phyloP scores from a whole-genome alignment of 139 green algal species.

The Ostreobium quekettii region DNA sequence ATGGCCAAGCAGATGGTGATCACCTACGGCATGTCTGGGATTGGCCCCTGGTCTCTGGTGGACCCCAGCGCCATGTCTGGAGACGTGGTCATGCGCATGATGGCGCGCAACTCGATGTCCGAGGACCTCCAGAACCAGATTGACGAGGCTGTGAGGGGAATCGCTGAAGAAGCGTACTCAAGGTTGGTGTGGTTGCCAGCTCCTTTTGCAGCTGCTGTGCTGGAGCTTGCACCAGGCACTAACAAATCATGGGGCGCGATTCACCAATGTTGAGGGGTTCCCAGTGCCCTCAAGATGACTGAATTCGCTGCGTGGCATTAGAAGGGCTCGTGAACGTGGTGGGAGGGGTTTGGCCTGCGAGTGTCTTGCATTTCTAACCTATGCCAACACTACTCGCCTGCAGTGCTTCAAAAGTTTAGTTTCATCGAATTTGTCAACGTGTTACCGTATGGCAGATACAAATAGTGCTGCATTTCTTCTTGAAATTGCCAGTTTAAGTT shows the following conservation, averaged over 20 bases:
- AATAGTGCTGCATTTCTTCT: neutral
- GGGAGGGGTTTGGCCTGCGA: too few relatives aligned
- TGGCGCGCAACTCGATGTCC: conserved; percentile 91
- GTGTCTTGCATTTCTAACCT: too few relatives aligned
- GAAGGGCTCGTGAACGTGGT: too few relatives aligned
- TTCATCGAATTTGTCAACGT: too few relatives aligned
- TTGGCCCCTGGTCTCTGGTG: conserved; percentile 90
- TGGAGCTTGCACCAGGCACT: too few relatives aligned
- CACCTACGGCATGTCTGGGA: conserved; percentile 97
- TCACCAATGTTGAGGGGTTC: too few relatives aligned
- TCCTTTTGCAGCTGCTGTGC: conserved; percentile 4
- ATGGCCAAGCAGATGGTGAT: conserved; percentile 97
- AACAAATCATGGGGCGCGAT: too few relatives aligned
- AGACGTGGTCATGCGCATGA: conserved; percentile 97
- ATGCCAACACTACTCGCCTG: too few relatives aligned
- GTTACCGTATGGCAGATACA: conserved; percentile 3
- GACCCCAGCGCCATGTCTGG: conserved; percentile 64
- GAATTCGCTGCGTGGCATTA: too few relatives aligned
- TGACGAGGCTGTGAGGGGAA: conserved; percentile 77
- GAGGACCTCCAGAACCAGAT: conserved; percentile 93
- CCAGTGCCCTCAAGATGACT: too few relatives aligned
- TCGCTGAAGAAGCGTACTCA: conserved; percentile 64
- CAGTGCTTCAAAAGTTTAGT: too few relatives aligned
- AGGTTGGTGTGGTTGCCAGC: conserved; percentile 29
- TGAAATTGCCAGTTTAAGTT: conserved; percentile 8